Base-by-base conservation (phyloP, 352 stramenopile species). In the Globisporangium abappressorium region DNA sequence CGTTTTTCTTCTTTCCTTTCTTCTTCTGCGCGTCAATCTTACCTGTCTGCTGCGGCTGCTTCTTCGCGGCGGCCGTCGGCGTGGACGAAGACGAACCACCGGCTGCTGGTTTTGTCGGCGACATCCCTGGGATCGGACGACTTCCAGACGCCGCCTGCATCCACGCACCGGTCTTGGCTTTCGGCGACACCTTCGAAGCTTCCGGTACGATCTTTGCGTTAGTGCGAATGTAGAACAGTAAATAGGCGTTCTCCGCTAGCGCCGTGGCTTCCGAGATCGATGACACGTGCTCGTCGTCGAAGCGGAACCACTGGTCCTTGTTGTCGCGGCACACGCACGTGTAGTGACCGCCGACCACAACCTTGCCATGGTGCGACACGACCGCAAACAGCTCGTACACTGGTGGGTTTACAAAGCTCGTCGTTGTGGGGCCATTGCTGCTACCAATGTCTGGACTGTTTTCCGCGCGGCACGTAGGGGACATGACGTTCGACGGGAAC, bases 261-360 rank as follows among this genome's bases (percentile, higher is more conserved):
- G 87, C 87, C 0, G 74, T 84, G 5, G 77, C 82, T 57, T 93
- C 87, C 54, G 86, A 85, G 63, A 93, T 85, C 15, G 85, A 84
- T 33, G 82, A 75, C 70, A 94, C 87, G 65, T 91, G 84, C 74
- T 95, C 87, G 69, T 95, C 87, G 56, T 95, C 76, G 61, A 87
- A 95, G 47, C 80, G 79, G 72, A 91, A 93, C 87, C 87, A 95
- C 73, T 95, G 87, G 65, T 94, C 87, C 64, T 94, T 95, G 74
- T 93, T 93, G 75, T 95, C 87, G 22, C 85, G 85, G 53, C 87
- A 95, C 38, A 93, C 75, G 15, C 82, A 86, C 49, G 87, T 95
- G 73, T 95, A 95, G 72, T 95, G 87, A 3, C 87, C 87, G 24
- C 87, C 87, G 0, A 93, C 81, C 22, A 93, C 84, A 41, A 88